Evolutionary conservation across 352 stramenopile species (phyloP).

Genomic region (Pythium volutum): DNA sequence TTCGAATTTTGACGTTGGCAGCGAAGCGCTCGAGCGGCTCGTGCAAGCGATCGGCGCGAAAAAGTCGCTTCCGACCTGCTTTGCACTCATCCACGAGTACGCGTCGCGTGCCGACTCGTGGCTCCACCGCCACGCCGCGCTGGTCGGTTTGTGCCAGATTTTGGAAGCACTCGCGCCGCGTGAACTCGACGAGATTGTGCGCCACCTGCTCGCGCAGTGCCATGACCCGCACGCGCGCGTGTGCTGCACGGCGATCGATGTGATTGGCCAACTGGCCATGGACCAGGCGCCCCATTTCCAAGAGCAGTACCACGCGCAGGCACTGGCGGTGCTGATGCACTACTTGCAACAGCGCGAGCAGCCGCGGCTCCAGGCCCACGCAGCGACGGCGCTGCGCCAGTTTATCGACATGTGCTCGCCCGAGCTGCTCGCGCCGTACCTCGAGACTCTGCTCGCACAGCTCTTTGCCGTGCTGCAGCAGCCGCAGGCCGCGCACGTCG

Average conservation of each 20-base stretch:
- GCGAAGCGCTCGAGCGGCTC: constrained; percentile 72
- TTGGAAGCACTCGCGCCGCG: constrained; percentile 62
- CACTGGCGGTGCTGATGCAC: constrained; percentile 55
- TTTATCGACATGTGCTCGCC: constrained; percentile 83
- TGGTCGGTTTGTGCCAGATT: constrained; percentile 82
- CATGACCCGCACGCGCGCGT: constrained; percentile 73
- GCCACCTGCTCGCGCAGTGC: constrained; percentile 61
- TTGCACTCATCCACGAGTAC: constrained; percentile 76
- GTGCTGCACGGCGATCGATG: constrained; percentile 81
- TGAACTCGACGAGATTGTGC: constrained; percentile 67
- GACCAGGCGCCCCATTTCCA: constrained; percentile 83
- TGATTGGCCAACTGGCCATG: constrained; percentile 75
- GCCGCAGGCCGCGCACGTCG: constrained; percentile 43
- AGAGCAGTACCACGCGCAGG: constrained; percentile 65
- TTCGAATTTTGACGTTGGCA: constrained; percentile 86
- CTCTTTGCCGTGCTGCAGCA: constrained; percentile 66
- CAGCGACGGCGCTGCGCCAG: constrained; percentile 70
- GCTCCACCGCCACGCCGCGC: constrained; percentile 70
- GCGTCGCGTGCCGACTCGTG: constrained; percentile 56
- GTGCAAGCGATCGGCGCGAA: constrained; percentile 61
- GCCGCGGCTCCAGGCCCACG: constrained; percentile 69
- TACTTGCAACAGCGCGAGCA: constrained; percentile 61
- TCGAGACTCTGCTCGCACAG: constrained; percentile 68
- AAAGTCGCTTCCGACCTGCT: constrained; percentile 72
- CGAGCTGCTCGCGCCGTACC: constrained; percentile 61